Evolutionary conservation across 2,329 filamentous ascomycete species (phyloP), one percentile per base, ranked within the genome.

Genomic region (Purpureocillium takamizusanense): DNA sequence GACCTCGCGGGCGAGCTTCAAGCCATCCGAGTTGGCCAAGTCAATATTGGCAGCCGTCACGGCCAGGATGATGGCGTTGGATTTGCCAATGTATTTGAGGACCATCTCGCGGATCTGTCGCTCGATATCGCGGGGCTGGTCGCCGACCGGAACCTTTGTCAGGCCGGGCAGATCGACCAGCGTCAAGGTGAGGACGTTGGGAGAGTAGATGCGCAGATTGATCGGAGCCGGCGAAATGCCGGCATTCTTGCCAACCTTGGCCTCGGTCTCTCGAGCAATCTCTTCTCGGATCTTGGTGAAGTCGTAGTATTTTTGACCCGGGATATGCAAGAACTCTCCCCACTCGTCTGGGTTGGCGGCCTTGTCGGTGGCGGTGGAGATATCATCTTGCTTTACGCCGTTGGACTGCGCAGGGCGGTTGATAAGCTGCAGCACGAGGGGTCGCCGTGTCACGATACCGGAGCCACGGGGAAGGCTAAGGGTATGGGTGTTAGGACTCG

Each of bases 211-310:
- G 56, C 92, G 82, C 55, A 98, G 73, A 70, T 97, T 97, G 74
- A 98, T 98, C 36, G 92, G 92, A 25, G 86, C 84, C 17, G 92
- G 86, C 34, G 90, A 97, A 65, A 98, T 98, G 63, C 90, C 92
- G 36, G 84, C 86, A 72, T 98, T 98, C 60, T 82, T 82, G 48
- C 92, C 92, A 50, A 94, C 94, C 72, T 98, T 97, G 51, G 85
- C 81, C 57, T 95, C 89, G 32, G 92, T 98, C 69, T 98, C 92
- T 54, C 86, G 82, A 50, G 90, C 84, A 60, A 98, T 98, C 69
- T 98, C 92, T 42, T 97, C 92, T 53, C 92, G 80, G 55, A 98
- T 95, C 73, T 95, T 95, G 72, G 88, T 86, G 70, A 98, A 98
- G 68, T 98, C 92, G 66, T 81, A 81, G 70, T 94, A 97, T 66